Percentiles rank a stretch among this genome's conserved stretches.
phyloP scores from a whole-genome alignment of 768 basidiomycete genomes.

The Rhodotorula kratochvilovae region DNA sequence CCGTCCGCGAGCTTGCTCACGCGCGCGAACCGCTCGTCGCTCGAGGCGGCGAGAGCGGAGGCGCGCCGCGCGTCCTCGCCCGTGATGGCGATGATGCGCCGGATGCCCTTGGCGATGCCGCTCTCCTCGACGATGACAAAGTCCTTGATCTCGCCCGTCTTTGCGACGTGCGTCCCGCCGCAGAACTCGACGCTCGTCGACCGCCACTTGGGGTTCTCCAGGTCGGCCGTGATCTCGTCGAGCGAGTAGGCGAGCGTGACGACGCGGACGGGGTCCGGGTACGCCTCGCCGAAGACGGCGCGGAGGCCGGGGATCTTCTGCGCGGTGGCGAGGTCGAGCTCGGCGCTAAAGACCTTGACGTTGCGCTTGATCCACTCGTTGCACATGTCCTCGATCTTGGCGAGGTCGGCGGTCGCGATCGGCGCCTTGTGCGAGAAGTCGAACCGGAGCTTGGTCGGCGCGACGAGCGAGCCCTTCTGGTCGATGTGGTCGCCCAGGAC shows the following conservation, averaged over 20 bases:
- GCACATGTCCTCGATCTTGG: slow-evolving; percentile 75
- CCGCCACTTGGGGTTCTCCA: slow-evolving; percentile 86
- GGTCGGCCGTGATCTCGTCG: slow-evolving; percentile 76
- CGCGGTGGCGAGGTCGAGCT: slow-evolving; percentile 70
- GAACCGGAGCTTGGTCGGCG: slow-evolving; percentile 90
- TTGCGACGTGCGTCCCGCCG: slow-evolving; percentile 97
- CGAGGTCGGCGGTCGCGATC: slow-evolving; percentile 68
- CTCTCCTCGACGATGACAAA: slow-evolving; percentile 92
- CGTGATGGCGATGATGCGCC: slow-evolving; percentile 88
- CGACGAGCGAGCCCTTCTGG: slow-evolving; percentile 95
- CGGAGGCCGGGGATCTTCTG: slow-evolving; percentile 86
- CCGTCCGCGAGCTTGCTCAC: slow-evolving; percentile 54
- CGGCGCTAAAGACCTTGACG: slow-evolving; percentile 81
- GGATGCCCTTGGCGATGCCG: slow-evolving; percentile 96
- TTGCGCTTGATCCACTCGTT: slow-evolving; percentile 86
- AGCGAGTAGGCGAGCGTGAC: slow-evolving; percentile 84
- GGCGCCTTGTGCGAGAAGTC: slow-evolving; percentile 96
- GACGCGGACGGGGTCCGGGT: slow-evolving; percentile 94
- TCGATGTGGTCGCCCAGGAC: slow-evolving; percentile 95
- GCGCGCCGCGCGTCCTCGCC: slow-evolving; percentile 87
- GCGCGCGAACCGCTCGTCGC: slow-evolving; percentile 61
- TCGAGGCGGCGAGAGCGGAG: slow-evolving; percentile 61
- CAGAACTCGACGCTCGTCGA: slow-evolving; percentile 92
- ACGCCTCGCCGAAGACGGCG: slow-evolving; percentile 95
- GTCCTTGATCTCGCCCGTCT: slow-evolving; percentile 94